Conservation (phyloP, 2,329 filamentous ascomycete genomes). For the Ceratocystiopsis sp. region DNA sequence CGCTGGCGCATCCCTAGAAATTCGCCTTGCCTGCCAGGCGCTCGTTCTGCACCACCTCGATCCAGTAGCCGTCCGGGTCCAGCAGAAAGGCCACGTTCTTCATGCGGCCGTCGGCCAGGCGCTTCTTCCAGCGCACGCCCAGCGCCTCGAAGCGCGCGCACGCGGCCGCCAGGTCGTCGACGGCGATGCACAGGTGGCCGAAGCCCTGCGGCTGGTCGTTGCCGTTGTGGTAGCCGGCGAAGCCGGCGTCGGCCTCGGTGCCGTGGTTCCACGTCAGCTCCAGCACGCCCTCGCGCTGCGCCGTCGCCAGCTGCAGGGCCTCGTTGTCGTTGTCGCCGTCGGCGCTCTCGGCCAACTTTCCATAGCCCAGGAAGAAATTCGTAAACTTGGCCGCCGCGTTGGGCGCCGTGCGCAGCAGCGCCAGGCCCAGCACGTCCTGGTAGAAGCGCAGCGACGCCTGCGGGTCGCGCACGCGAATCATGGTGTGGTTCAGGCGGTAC, state of each 20-base stretch:
- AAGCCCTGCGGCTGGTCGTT: constrained; percentile 88
- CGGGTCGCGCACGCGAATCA: constrained; percentile 81
- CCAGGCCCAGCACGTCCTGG: constrained; percentile 80
- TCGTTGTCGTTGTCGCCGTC: constrained; percentile 32
- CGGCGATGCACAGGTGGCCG: constrained; percentile 75
- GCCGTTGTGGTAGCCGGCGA: constrained; percentile 77
- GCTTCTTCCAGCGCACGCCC: constrained; percentile 85
- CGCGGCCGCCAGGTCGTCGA: constrained; percentile 78
- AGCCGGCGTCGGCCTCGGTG: constrained; percentile 68
- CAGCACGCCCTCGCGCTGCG: constrained; percentile 56
- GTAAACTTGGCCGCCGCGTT: constrained; percentile 60
- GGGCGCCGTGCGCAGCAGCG: constrained; percentile 55
- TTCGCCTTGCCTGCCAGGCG: constrained; percentile 36
- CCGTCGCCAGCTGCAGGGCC: constrained; percentile 1
- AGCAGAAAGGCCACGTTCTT: constrained; percentile 85
- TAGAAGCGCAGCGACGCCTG: constrained; percentile 64
- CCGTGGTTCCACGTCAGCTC: constrained; percentile 78
- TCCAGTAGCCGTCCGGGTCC: constrained; percentile 78
- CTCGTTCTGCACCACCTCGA: constrained; percentile 67
- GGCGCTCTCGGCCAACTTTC: no score
- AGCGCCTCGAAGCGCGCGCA: constrained; percentile 72
- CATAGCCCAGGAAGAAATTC: constrained; percentile 83
- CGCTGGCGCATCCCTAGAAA: constrained; percentile 18
- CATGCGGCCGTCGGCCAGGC: constrained; percentile 81
- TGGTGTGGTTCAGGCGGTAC: constrained; percentile 80